Base-by-base conservation (phyloP, 148 eudicot species). In the Dianthus caryophyllus region DNA sequence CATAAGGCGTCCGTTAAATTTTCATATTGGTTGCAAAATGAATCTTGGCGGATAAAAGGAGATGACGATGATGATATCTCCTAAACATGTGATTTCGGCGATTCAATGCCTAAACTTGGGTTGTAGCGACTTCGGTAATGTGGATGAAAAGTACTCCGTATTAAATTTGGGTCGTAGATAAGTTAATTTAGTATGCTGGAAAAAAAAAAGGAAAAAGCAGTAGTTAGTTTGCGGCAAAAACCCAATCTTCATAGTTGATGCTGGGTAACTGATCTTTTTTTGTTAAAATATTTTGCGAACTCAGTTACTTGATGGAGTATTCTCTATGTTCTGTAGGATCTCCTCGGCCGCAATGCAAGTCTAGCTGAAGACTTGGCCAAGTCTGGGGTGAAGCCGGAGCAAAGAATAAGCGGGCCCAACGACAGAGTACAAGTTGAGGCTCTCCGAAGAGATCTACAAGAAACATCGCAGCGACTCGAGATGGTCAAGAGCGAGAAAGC, bases 361-460 rank as follows among this genome's bases (percentile, higher is more conserved):
- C 67, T 90, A 58, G 91, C 88, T 21, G 97, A 90, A 82, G 92
- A 86, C 46, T 69, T 90, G 55, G 80, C 90, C 53, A 94, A 56
- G 80, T 75, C 83, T 1, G 97, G 91, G 27, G 80, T 81, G 15
- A 75, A 67, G 36, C 18, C 74, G 27, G 90, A 84, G 69, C 84
- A 79, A 66, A 84, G 84, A 78, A 8, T 74, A n/a, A 80, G 77
- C 69, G 79, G 76, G 27, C 81, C 87, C 1, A 74, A 88, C 56
- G 97, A 93, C 16, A 82, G 91, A 74, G 86, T 87, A 27, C 86
- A 82, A 67, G 61, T 85, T 14, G 97, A 94, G 61, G 75, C 87
- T 25, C 84, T 87, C 14, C 83, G 85, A 18, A 81, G 88, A 79
- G 91, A 93, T 68, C 85, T 93, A 54, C 87, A 85, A 18, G 92